Evolutionary conservation across 1,284 basidiomycete genomes (phyloP), one percentile per base, ranked within the genome.

Genomic region (Ceratobasidium sp.): DNA sequence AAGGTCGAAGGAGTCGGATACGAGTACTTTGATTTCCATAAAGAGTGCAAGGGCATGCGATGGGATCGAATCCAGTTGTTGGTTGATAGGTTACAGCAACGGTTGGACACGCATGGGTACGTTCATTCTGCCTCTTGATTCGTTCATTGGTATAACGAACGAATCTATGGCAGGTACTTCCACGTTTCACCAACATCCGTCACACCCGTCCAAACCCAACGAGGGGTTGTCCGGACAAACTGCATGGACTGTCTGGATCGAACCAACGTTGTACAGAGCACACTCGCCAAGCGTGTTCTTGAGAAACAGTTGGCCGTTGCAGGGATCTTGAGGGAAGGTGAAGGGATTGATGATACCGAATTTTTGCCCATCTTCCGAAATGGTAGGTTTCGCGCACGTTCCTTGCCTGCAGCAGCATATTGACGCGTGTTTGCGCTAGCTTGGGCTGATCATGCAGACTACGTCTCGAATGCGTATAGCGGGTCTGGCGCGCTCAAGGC

Each of bases 1-100:
- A 62, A 61, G 41, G 45, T 59, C 6, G 67, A 74, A 26, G 84
- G 88, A 59, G 89, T 95, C 64, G 89, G 89, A 78, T 99, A 99
- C 80, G 86, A 93, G 75, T 98, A 98, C 84, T 99, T 97, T 80
- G 97, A 99, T 81, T 99, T 99, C 84, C 97, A 98, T 81, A 90
- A 89, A 77, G 96, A 98, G 81, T 98, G 97, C 85, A 93, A 90
- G 79, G 88, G 93, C 45, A 94, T 99, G 91, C 90, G 94, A 72
- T 99, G 96, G 88, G 94, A 99, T 79, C 88, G 94, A 60, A 94
- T 99, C 76, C 89, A 88, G 75, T 81, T 94, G 18, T 86, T 99
- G 48, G 86, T 98, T 48, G 92, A 94, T 72, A 85, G 86, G 69
- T 81, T 98, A 45, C 85, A 92, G 75, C 87, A 90, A 34, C 92